Evolutionary conservation across 208 protist species (phyloP).

Genomic region (Lotmaria passim): DNA sequence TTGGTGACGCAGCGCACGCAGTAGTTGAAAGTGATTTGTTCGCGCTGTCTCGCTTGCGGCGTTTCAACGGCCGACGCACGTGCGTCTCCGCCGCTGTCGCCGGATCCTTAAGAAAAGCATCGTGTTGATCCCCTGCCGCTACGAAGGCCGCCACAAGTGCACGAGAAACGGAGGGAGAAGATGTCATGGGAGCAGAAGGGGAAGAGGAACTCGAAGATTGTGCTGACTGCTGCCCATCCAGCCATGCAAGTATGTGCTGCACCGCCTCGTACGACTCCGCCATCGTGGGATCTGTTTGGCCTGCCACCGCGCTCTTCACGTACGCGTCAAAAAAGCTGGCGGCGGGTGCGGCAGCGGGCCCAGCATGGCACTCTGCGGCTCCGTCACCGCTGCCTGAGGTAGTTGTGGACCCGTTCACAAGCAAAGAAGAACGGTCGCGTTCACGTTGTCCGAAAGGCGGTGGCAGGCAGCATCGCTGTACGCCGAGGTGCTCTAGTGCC

Average conservation of each 20-base stretch:
- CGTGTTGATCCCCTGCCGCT: slow-evolving; percentile 5
- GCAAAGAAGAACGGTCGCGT: neutral
- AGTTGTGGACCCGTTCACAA: neutral
- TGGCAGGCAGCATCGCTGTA: slow-evolving; percentile 25
- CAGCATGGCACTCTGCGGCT: too few species aligned
- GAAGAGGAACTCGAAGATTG: neutral
- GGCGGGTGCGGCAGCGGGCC: neutral
- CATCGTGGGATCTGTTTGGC: neutral
- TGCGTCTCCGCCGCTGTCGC: slow-evolving; percentile 9
- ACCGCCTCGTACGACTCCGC: slow-evolving; percentile 1
- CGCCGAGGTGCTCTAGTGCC: slow-evolving; percentile 42
- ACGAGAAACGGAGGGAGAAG: slow-evolving; percentile 3
- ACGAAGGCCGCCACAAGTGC: slow-evolving; percentile 27
- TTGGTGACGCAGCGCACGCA: too few species aligned
- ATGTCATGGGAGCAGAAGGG: neutral
- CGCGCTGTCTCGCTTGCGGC: neutral
- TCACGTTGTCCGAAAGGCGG: slow-evolving; percentile 20
- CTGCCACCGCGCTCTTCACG: neutral
- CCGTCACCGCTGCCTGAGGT: too few species aligned
- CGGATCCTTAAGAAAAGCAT: slow-evolving; percentile 16
- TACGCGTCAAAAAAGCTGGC: slow-evolving; percentile 1
- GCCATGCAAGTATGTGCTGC: slow-evolving; percentile 28
- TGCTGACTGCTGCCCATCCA: slow-evolving; percentile 21
- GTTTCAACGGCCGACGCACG: slow-evolving; percentile 5
- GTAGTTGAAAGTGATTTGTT: neutral